Percentiles rank a stretch among this genome's conserved stretches.
Conservation (phyloP, 805 yeast species). For the Metschnikowia borealis region DNA sequence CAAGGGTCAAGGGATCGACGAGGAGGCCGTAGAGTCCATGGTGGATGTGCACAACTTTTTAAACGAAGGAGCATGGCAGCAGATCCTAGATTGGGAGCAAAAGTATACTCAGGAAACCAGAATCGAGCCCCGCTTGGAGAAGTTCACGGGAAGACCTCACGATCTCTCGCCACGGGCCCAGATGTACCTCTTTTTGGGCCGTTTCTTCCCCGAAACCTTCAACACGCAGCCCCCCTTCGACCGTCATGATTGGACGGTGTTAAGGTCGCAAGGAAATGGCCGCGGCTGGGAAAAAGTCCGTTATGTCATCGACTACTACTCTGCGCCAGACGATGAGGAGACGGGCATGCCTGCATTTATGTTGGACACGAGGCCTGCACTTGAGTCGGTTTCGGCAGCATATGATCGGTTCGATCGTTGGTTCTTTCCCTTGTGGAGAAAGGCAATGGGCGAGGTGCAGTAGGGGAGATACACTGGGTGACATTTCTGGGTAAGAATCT, state of each 20-base stretch:
- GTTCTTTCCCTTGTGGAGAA: slow-evolving; percentile 61
- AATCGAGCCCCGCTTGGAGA: slow-evolving; percentile 68
- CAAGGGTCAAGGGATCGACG: slow-evolving; percentile 81
- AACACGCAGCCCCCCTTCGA: slow-evolving; percentile 88
- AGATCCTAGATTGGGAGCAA: slow-evolving; percentile 87
- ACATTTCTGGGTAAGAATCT: too few relatives aligned
- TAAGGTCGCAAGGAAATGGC: slow-evolving; percentile 51
- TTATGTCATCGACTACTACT: slow-evolving; percentile 92
- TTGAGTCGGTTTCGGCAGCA: slow-evolving; percentile 63
- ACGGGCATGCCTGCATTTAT: slow-evolving; percentile 88
- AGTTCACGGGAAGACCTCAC: slow-evolving; percentile 90
- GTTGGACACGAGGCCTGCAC: slow-evolving; percentile 93
- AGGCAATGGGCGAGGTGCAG: slow-evolving; percentile 58
- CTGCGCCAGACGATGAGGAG: slow-evolving; percentile 86
- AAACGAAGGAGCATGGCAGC: slow-evolving; percentile 97
- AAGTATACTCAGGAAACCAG: slow-evolving; percentile 55
- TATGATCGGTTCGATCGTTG: slow-evolving; percentile 67
- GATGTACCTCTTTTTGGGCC: slow-evolving; percentile 59
- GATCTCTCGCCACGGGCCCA: slow-evolving; percentile 84
- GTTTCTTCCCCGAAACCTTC: slow-evolving; percentile 67
- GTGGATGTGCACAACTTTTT: slow-evolving; percentile 94
- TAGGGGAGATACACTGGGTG: background rate
- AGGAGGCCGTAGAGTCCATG: slow-evolving; percentile 95
- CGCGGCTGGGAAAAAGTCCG: slow-evolving; percentile 66
- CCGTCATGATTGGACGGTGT: slow-evolving; percentile 97